Percentiles rank a stretch among this genome's conserved stretches.
Conservation (phyloP, 352 stramenopile species). For the Phytopythium helicoides region DNA sequence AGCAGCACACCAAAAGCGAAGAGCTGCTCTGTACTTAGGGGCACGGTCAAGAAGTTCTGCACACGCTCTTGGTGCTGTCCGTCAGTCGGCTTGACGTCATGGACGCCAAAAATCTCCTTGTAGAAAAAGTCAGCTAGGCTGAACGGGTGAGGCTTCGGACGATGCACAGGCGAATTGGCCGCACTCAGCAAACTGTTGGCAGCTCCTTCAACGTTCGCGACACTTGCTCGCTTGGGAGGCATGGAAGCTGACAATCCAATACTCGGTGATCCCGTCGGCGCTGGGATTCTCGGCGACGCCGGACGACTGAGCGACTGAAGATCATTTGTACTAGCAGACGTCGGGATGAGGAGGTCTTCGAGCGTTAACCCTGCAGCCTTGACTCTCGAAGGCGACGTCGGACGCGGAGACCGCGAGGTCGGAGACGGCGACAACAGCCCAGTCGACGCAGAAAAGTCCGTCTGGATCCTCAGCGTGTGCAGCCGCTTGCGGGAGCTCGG, state of each 20-base stretch:
- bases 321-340: background rate
- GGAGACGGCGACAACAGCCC: constrained; percentile 12
- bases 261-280: background rate
- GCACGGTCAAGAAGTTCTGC: constrained; percentile 80
- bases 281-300: background rate
- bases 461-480: constrained; percentile 29
- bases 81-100: constrained; percentile 77
- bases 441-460: constrained; percentile 21
- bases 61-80: constrained; percentile 76
- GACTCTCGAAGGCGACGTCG: background rate
- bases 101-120: constrained; percentile 82
- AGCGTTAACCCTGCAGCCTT: background rate
- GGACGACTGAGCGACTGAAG: background rate
- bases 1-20: constrained; percentile 94
- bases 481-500: background rate
- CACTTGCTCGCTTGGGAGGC: constrained; percentile 4
- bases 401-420: constrained; percentile 13
- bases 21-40: constrained; percentile 77
- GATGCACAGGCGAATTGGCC: background rate
- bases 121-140: constrained; percentile 78
- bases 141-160: constrained; percentile 45
- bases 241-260: background rate
- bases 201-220: constrained; percentile 5
- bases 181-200: background rate
- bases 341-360: constrained; percentile 1